Conservation (phyloP, 2,329 filamentous ascomycete genomes). For the Xylariales sp. region DNA sequence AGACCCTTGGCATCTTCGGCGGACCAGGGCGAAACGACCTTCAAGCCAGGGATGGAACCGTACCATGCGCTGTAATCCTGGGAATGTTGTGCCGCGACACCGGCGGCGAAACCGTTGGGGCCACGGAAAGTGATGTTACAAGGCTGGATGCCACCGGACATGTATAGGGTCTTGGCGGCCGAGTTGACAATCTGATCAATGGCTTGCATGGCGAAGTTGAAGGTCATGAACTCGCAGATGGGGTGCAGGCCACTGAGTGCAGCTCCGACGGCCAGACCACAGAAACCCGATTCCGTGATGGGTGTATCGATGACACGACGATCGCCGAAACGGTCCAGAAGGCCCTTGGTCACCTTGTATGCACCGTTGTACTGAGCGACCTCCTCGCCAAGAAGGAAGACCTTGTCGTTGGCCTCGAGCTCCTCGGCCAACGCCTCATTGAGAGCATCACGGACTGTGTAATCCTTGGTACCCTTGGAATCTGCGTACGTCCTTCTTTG, state of each 20-base stretch:
- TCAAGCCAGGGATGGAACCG: conserved; percentile 93
- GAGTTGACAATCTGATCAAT: conserved; percentile 99
- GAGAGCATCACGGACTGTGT: conserved; percentile 93
- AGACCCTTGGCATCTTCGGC: conserved; percentile 98
- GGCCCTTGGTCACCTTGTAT: conserved; percentile 99
- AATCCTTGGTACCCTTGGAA: conserved; percentile 65
- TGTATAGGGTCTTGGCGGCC: conserved; percentile 97
- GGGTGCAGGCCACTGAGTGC: conserved; percentile 92
- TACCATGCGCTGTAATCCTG: conserved; percentile 99
- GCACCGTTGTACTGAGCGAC: conserved; percentile 99
- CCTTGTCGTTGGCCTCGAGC: conserved; percentile 89
- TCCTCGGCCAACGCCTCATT: conserved; percentile 98
- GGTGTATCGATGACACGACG: conserved; percentile 97
- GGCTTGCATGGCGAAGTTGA: conserved; percentile 99
- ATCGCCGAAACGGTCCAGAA: conserved; percentile 94
- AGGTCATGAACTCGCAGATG: conserved; percentile 99
- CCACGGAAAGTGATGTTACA: conserved; percentile 99
- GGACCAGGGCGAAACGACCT: conserved; percentile 95
- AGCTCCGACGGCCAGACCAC: conserved; percentile 88
- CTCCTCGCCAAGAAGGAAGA: conserved; percentile 95
- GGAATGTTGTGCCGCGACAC: conserved; percentile 96
- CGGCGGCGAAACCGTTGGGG: conserved; percentile 94
- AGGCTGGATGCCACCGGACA: conserved; percentile 98
- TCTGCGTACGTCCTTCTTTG: conserved; percentile 55
- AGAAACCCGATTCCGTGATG: conserved; percentile 96